phyloP scores from a whole-genome alignment of 2,329 filamentous ascomycete genomes.

The Teratosphaeria gauchensis region DNA sequence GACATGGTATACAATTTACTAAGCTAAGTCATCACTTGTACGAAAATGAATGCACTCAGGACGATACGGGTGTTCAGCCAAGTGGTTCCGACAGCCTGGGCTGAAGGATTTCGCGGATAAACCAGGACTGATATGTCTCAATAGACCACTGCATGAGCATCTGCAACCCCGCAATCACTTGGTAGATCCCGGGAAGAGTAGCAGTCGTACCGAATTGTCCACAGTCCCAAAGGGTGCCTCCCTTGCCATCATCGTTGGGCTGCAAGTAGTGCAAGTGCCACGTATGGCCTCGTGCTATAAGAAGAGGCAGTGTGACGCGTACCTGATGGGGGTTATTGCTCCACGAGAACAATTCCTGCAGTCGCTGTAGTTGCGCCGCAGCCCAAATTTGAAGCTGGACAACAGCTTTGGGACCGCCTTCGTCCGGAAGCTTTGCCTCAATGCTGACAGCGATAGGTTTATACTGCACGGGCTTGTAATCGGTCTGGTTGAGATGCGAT shows the following conservation, averaged over 20 bases:
- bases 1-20: too few species aligned
- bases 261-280: neutral
- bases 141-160: neutral
- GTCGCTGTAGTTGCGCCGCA: neutral
- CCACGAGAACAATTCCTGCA: neutral
- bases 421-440: neutral
- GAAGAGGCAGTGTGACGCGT: neutral
- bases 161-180: neutral
- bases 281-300: neutral
- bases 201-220: neutral
- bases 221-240: neutral
- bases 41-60: too few species aligned
- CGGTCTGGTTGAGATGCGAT: neutral
- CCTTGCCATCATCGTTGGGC: neutral
- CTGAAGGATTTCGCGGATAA: neutral
- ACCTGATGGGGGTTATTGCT: neutral
- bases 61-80: too few species aligned
- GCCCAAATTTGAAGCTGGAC: neutral
- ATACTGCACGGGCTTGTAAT: neutral
- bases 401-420: neutral
- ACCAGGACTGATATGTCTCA: neutral
- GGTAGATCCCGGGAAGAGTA: neutral
- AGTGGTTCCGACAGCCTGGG: too few species aligned
- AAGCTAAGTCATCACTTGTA: too few species aligned
- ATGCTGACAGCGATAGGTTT: neutral